phyloP scores from a whole-genome alignment of 805 yeast genomes.

The Candida sanyiensis region DNA sequence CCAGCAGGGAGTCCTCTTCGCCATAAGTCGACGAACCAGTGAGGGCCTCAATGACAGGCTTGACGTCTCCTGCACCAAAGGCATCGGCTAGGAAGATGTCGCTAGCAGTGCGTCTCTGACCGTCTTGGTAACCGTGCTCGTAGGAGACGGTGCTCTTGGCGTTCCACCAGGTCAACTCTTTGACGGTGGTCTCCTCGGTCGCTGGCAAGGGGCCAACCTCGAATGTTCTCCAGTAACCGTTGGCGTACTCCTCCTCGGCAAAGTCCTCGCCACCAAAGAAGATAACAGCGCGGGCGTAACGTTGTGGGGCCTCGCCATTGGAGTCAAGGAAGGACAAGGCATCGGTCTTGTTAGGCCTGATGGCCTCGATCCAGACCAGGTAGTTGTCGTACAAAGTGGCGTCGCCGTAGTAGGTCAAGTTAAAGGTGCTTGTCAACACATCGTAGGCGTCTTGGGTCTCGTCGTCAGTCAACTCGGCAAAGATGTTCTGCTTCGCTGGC shows the following conservation, averaged over 20 bases:
- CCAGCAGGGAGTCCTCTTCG: constrained; percentile 19
- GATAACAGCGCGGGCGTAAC: constrained; percentile 21
- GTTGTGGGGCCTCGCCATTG: constrained; percentile 19
- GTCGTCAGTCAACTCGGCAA: constrained; percentile 20
- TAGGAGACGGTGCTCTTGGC: constrained; percentile 18
- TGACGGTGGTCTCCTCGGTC: constrained; percentile 10
- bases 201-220: constrained; percentile 23
- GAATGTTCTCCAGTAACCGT: constrained; percentile 24
- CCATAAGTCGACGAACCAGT: constrained; percentile 18
- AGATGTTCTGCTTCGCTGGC: constrained; percentile 20
- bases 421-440: constrained; percentile 13
- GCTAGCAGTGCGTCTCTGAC: constrained; percentile 12
- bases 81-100: constrained; percentile 10
- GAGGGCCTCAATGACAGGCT: constrained; percentile 17
- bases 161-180: constrained; percentile 17
- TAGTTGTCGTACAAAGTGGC: constrained; percentile 23
- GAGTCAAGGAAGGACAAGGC: constrained; percentile 22
- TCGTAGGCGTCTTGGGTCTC: constrained; percentile 17
- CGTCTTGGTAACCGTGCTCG: constrained; percentile 20
- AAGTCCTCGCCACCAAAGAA: constrained; percentile 24
- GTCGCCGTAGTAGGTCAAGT: constrained; percentile 17
- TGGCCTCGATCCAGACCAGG: constrained; percentile 21
- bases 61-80: constrained; percentile 8
- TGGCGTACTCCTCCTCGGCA: constrained; percentile 18
- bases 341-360: constrained; percentile 26